Base-by-base conservation (phyloP, 257 asterid genomes). In the Solanum virginianum region DNA sequence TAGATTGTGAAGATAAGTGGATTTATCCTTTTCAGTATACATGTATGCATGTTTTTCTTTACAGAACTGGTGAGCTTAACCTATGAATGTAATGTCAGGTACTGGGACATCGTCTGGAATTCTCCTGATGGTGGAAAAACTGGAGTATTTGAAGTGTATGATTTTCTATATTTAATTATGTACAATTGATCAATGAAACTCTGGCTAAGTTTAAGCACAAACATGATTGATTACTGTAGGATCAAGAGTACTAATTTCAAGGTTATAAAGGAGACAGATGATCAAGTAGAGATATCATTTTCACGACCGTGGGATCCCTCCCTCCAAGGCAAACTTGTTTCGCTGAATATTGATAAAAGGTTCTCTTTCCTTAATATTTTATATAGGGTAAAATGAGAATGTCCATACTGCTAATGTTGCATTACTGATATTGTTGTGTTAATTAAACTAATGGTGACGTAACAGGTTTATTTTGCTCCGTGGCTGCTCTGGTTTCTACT, bases 41-140 rank as follows among this genome's bases (percentile, higher is more conserved):
- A 22, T 8, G 47, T 53, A 53, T 26, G 65, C 14, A 53, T 77
- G 45, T 10, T 53, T 53, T 79, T 53, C 49, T 26, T 77, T 53
- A 6, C 16, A 26, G 49, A 53, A 53, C 49, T 53, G 24, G 65
- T 79, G 85, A 62, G 13, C 74, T 65, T 66, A 82, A 62, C 24
- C 45, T 45, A 45, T 62, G 85, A 57, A 55, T 72, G 49, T 81
- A 32, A 80, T 45, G 47, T 90, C 91, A 93, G 98, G 90, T 94
- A 94, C 82, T 94, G 97, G 98, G 97, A 94, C 74, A 89, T 94
- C n/a, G 97, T 92, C 57, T 94, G 98, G 98, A 92, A 92, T 90
- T 84, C 93, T 70, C 88, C 83, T 13, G 92, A 90, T 84, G 97
- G 92, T 57, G 88, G 89, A 22, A 93, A 88, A 87, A 88, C 95